These are phyloP conservation scores for Beauveria scarabaeidicola DNA, from an alignment of 2,329 filamentous ascomycete genomes.

Conservation along the genomic window DNA sequence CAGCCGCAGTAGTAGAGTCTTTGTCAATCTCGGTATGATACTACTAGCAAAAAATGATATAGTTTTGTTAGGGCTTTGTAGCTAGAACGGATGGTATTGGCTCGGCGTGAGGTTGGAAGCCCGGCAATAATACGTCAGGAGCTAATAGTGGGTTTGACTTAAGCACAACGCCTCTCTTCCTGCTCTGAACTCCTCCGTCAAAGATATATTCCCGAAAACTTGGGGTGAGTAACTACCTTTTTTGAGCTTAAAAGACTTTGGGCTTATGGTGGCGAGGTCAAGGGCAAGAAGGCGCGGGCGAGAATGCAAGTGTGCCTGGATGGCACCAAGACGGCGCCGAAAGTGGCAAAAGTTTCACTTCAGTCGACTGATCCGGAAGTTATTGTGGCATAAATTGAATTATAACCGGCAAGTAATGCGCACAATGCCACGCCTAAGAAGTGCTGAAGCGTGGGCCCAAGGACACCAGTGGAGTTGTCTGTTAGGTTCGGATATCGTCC, in stretches of 20 bases:
- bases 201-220: not conserved
- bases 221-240: not conserved
- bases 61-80: not conserved
- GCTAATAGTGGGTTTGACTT: not conserved
- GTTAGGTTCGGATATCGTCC: not conserved
- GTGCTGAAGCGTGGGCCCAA: not conserved
- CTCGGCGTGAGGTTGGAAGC: not conserved
- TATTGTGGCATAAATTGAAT: not conserved
- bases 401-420: not conserved
- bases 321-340: not conserved
- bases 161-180: not conserved
- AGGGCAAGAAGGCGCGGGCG: not conserved
- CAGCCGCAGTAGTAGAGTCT: not conserved
- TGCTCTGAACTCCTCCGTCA: not conserved
- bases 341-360: slow-evolving; percentile 1
- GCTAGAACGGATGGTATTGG: not conserved
- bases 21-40: not conserved
- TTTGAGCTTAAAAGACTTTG: not conserved
- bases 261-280: not conserved
- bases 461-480: not conserved
- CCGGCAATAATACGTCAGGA: not conserved
- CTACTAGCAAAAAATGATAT: not conserved
- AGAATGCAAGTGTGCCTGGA: not conserved
- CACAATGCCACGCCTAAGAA: not conserved
- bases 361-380: not conserved